Conservation (phyloP, 768 basidiomycete genomes). For the Saitozyma podzolica region DNA sequence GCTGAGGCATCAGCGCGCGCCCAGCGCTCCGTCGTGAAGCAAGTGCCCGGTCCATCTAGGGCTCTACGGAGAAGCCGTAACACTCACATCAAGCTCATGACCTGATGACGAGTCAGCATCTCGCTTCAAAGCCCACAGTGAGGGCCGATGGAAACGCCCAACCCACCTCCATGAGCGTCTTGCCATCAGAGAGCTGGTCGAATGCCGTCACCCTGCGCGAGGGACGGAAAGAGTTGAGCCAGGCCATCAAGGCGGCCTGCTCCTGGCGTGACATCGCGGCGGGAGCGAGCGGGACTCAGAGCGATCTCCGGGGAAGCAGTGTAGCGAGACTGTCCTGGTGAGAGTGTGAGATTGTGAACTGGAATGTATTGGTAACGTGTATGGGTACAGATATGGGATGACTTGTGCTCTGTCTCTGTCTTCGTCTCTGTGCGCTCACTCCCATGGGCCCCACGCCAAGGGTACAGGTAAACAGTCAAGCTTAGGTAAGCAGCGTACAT, state of each 20-base stretch:
- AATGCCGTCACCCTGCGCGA: conserved; percentile 31
- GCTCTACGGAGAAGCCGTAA: not conserved
- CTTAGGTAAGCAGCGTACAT: no score
- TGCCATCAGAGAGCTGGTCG: conserved; percentile 39
- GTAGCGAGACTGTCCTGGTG: no score
- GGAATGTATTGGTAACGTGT: no score
- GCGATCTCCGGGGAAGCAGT: no score
- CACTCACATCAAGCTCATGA: conserved; percentile 29
- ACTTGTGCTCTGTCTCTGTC: no score
- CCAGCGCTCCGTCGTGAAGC: not conserved
- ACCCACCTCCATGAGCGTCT: conserved; percentile 43
- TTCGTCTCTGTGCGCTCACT: no score
- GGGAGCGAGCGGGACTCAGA: no score
- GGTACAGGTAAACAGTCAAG: no score
- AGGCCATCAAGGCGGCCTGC: conserved; percentile 41
- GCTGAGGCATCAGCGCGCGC: not conserved
- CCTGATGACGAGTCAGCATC: not conserved
- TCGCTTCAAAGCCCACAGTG: no score
- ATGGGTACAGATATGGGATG: no score
- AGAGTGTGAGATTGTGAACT: no score
- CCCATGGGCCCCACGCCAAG: no score
- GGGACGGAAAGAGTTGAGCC: conserved; percentile 43
- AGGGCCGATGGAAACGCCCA: conserved; percentile 5
- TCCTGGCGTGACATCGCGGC: conserved; percentile 35
- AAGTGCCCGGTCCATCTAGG: not conserved